A percentile compares a stretch with the other conserved stretches of the same genome.
phyloP scores from a whole-genome alignment of 106 monocot species.

The Narthecium ossifragum region DNA sequence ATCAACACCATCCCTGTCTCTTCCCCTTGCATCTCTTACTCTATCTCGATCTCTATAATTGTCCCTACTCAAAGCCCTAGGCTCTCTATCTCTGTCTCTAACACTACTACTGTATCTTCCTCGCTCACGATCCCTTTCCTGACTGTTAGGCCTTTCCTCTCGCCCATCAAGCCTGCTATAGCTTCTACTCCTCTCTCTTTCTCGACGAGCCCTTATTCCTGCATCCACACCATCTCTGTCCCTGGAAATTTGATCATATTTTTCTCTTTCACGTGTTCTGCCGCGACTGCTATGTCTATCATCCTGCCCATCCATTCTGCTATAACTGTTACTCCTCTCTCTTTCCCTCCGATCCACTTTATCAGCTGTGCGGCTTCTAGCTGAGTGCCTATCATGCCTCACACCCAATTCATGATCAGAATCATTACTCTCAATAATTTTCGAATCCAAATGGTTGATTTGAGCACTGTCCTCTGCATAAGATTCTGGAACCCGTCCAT shows the following conservation, averaged over 20 bases:
- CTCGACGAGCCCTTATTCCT: slow-evolving; percentile 3
- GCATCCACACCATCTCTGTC: slow-evolving; percentile 21
- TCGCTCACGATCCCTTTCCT: slow-evolving; percentile 26
- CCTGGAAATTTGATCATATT: slow-evolving; percentile 12
- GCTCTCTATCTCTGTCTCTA: slow-evolving; percentile 24
- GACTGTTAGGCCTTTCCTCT: slow-evolving; percentile 7
- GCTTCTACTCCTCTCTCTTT: slow-evolving; percentile 29
- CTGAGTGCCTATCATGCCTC: slow-evolving; percentile 5
- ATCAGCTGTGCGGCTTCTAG: slow-evolving; percentile 13
- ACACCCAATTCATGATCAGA: slow-evolving; percentile 12
- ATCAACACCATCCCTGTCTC: slow-evolving; percentile 30
- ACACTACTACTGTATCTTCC: slow-evolving; percentile 1
- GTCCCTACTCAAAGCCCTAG: slow-evolving; percentile 19
- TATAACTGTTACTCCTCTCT: slow-evolving; percentile 34
- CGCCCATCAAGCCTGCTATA: slow-evolving; percentile 14
- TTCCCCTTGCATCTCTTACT: slow-evolving; percentile 13
- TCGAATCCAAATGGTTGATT: no score
- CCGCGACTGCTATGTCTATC: slow-evolving; percentile 25
- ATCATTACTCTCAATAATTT: slow-evolving; percentile 13
- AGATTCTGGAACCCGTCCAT: slow-evolving; percentile 10
- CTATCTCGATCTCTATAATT: slow-evolving; percentile 19
- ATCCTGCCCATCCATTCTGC: slow-evolving; percentile 31
- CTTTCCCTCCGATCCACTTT: slow-evolving; percentile 27
- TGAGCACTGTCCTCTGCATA: no score
- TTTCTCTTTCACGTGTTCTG: slow-evolving; percentile 22